Conservation (phyloP, 352 stramenopile genomes). For the Phytopythium mirpurense region DNA sequence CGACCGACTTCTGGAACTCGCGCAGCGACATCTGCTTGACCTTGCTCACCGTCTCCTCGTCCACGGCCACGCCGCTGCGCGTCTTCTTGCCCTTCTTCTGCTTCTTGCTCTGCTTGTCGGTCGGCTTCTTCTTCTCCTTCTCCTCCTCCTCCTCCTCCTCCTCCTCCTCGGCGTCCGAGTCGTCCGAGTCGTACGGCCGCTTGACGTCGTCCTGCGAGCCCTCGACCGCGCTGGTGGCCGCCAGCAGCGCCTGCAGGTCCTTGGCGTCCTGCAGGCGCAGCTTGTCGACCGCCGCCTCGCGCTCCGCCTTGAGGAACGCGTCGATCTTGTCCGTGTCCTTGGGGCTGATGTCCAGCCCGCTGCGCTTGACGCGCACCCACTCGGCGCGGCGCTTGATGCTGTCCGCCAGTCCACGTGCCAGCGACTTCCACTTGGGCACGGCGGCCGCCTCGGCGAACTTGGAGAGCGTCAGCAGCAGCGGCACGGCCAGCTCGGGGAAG, state of each 20-base stretch:
- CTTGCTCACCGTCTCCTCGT: constrained; percentile 63
- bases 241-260: constrained; percentile 66
- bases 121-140: constrained; percentile 39
- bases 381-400: constrained; percentile 71
- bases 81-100: constrained; percentile 27
- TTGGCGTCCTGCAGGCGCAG: constrained; percentile 72
- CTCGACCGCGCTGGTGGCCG: constrained; percentile 28
- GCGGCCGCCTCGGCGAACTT: constrained; percentile 86
- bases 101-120: constrained; percentile 28
- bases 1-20: constrained; percentile 77
- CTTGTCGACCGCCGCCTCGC: constrained; percentile 82
- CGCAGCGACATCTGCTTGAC: constrained; percentile 82
- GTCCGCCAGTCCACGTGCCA: constrained; percentile 53
- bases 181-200: constrained; percentile 27
- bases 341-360: constrained; percentile 84
- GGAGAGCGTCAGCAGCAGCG: constrained; percentile 81
- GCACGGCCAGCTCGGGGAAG: constrained; percentile 93
- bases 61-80: constrained; percentile 21
- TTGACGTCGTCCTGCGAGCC: constrained; percentile 9
- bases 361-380: constrained; percentile 88
- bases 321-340: constrained; percentile 84
- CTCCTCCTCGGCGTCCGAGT: constrained; percentile 36
- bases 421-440: constrained; percentile 76
- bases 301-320: constrained; percentile 74
- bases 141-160: constrained; percentile 14